Conservation (phyloP, 441 rosid genomes). For the Eruca vesicaria region DNA sequence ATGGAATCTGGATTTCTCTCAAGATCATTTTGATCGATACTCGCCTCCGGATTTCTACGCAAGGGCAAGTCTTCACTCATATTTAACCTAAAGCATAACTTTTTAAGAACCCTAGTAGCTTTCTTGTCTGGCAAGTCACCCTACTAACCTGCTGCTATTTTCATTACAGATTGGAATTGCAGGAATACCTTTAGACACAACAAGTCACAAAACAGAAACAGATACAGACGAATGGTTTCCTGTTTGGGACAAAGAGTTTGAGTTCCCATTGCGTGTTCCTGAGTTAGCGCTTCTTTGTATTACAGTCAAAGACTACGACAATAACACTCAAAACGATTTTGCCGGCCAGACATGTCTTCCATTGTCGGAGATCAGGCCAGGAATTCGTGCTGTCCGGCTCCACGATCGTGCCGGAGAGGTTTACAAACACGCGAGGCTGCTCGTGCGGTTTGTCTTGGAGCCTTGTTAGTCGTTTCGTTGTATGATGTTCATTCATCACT, state of each 20-base stretch:
- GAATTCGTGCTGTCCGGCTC: conserved; percentile 69
- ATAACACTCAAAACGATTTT: conserved; percentile 49
- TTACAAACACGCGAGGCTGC: conserved; percentile 52
- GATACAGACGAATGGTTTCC: conserved; percentile 71
- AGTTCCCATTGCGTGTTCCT: conserved; percentile 54
- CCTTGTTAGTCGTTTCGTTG: conserved; percentile 21
- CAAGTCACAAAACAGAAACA: conserved; percentile 32
- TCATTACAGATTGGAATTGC: conserved; percentile 58
- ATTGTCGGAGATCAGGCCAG: conserved; percentile 57
- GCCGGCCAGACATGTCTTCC: conserved; percentile 85
- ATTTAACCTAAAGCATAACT: not conserved
- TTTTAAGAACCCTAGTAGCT: not conserved
- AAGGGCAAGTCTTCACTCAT: conserved; percentile 44
- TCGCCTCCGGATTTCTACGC: conserved; percentile 80
- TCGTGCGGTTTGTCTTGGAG: conserved; percentile 53
- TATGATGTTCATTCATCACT: not conserved
- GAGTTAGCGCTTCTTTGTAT: conserved; percentile 67
- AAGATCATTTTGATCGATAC: conserved; percentile 57
- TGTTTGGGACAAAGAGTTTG: conserved; percentile 65
- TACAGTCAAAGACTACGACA: conserved; percentile 58
- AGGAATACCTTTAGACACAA: conserved; percentile 52
- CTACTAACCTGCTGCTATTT: not conserved
- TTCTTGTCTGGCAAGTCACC: not conserved
- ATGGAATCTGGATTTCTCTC: conserved; percentile 67
- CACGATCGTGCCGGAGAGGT: conserved; percentile 43